Base-by-base conservation (phyloP, 345 rosid species). In the Pelargonium nanum region DNA sequence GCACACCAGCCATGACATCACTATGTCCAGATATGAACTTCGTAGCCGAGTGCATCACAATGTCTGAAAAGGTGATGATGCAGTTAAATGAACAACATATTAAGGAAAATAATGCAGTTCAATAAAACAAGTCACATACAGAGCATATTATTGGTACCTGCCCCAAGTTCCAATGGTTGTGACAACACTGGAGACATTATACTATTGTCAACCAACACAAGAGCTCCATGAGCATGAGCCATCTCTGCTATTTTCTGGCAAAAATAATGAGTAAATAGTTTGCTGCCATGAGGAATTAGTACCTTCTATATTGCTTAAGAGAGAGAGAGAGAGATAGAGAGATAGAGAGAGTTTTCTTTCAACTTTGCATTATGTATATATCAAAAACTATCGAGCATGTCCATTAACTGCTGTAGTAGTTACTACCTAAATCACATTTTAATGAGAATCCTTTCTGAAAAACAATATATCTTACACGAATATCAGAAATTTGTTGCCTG, bases 31-130 rank as follows among this genome's bases (percentile, higher is more conserved):
- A 78, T 67, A 87, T 81, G 68, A 93, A 93, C 67, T 93, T 89
- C 40, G 99, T 93, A 65, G 96, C 97, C 0, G 99, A 93, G 62
- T 89, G 96, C 99, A 93, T 89, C 58, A 89, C 97, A 32, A 89
- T 93, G 68, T 93, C 99, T 86, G 81, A 67, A 67, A 77, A 24
- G 34, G 19, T 55, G 8, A 56, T 67, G 25, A 24, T 66, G n/a
- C 19, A 74, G 65, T 48, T 56, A 68, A 60, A 65, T 19, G 45
- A 62, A 28, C 22, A 68, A 23, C 30, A 72, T 20, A 15, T 16
- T 55, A 52, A 24, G 12, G 56, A 24, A 45, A 30, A 24, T 21
- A 68, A 22, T 54, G 30, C 26, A 61, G 22, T 59, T 28, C 21
- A 22, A 9, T 53, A 21, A 26, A 54, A 68, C 30, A 55, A 21